phyloP scores from a whole-genome alignment of 169 alveolate genomes.

The Plasmodium blacklocki region DNA sequence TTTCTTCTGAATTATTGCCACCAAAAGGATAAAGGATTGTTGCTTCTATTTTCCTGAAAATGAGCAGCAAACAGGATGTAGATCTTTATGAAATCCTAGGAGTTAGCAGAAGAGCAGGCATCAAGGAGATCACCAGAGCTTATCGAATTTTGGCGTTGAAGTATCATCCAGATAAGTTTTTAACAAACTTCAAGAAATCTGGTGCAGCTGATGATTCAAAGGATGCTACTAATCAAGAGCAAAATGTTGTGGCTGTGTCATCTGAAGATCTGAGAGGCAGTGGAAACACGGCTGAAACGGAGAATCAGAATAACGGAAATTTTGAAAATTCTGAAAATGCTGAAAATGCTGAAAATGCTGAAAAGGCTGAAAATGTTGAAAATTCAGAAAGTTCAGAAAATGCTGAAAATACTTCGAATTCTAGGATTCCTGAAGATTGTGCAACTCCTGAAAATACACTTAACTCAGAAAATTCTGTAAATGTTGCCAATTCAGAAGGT shows the following conservation, averaged over 20 bases:
- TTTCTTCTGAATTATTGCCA: too few relatives aligned
- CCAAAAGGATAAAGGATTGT: too few relatives aligned
- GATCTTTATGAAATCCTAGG: conserved; percentile 86
- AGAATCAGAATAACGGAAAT: not conserved
- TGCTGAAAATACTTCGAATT: too few relatives aligned
- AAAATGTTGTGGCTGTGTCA: too few relatives aligned
- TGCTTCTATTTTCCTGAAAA: conserved; percentile 1
- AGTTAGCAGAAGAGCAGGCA: conserved; percentile 83
- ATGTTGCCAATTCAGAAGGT: not conserved
- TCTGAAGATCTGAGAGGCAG: not conserved
- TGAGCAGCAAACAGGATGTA: conserved; percentile 61
- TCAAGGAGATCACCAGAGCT: conserved; percentile 92
- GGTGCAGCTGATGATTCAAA: not conserved
- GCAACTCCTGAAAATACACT: not conserved
- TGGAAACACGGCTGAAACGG: not conserved
- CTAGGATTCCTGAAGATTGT: too few relatives aligned
- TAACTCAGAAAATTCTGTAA: not conserved
- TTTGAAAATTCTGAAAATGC: not conserved
- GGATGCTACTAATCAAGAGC: not conserved
- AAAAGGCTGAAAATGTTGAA: not conserved
- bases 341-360: too few relatives aligned
- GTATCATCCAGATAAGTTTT: conserved; percentile 94
- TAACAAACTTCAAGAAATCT: conserved; percentile 51
- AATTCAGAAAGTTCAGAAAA: not conserved
- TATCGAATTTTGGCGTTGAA: conserved; percentile 91